Evolutionary conservation across 768 basidiomycete species (phyloP).

Genomic region (Boletus rubescentipes): DNA sequence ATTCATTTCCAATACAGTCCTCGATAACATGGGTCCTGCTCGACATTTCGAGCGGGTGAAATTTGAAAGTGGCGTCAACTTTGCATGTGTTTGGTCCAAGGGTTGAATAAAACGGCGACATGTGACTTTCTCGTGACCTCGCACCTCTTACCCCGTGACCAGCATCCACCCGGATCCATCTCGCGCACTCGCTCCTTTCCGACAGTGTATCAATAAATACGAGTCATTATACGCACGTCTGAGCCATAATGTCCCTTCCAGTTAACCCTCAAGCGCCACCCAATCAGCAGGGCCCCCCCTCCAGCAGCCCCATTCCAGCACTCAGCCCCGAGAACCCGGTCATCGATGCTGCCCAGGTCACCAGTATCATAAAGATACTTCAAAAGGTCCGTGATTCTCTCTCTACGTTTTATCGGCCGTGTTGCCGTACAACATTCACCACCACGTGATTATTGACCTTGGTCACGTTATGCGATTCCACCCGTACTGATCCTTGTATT

Average conservation of each 20-base stretch:
- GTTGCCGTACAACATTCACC: conserved; percentile 5
- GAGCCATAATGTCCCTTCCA: conserved; percentile 15
- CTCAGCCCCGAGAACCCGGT: conserved; percentile 8
- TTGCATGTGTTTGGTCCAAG: conserved; percentile 33
- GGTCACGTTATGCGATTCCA: conserved; percentile 21
- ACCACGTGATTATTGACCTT: conserved; percentile 27
- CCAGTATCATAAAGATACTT: conserved; percentile 58
- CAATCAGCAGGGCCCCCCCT: conserved; percentile 9
- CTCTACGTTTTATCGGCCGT: neutral
- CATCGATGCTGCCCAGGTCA: conserved; percentile 57
- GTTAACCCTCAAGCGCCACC: conserved; percentile 15
- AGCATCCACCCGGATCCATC: conserved; percentile 21
- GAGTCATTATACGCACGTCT: neutral
- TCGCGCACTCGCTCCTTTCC: conserved; percentile 8
- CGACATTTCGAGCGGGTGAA: too few relatives aligned
- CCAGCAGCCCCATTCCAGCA: conserved; percentile 8
- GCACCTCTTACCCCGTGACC: conserved; percentile 43
- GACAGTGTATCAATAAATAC: conserved; percentile 1
- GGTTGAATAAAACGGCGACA: conserved; percentile 36
- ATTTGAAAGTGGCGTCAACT: conserved; percentile 14
- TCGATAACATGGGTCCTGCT: too few relatives aligned
- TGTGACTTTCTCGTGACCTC: conserved; percentile 46
- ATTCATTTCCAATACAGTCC: too few relatives aligned
- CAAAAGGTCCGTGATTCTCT: conserved; percentile 46
- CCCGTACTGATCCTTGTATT: neutral